These are phyloP conservation scores for Phyllosticta paracitricarpa DNA, from an alignment of 2,329 filamentous ascomycete species.

Conservation along the genomic window DNA sequence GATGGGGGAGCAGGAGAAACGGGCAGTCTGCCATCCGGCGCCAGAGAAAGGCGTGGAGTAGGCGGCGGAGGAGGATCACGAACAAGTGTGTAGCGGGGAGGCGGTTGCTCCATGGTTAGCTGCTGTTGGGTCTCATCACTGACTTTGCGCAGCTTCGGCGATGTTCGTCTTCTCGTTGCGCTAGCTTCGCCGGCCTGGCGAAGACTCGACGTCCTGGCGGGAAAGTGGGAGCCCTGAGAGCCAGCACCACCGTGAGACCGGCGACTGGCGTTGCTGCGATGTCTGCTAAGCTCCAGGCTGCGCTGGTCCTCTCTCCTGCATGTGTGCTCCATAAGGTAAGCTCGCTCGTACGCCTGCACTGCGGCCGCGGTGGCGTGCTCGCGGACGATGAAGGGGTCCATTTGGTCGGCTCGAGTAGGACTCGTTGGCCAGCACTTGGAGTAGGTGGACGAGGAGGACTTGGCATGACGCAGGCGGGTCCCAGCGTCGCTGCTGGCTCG, in stretches of 20 bases:
- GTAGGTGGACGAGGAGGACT: conserved; percentile 25
- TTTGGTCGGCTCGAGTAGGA: conserved; percentile 12
- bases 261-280: conserved; percentile 26
- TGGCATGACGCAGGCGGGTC: conserved; percentile 27
- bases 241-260: conserved; percentile 25
- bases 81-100: background rate
- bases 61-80: background rate
- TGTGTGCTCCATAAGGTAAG: conserved; percentile 17
- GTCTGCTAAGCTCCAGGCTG: conserved; percentile 15
- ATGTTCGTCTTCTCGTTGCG: background rate
- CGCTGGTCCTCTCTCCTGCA: conserved; percentile 11
- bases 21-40: background rate
- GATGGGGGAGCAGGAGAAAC: conserved; percentile 17
- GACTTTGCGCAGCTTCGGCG: conserved; percentile 11
- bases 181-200: conserved; percentile 10
- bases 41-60: background rate
- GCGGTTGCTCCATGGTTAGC: background rate
- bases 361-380: conserved; percentile 30
- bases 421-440: conserved; percentile 11
- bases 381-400: conserved; percentile 21
- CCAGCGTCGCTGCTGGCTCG: conserved; percentile 27
- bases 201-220: conserved; percentile 22
- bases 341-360: conserved; percentile 24
- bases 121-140: background rate
- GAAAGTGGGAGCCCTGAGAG: conserved; percentile 28